A percentile compares a stretch with the other conserved stretches of the same genome.
These are phyloP conservation scores for Rosa chinensis DNA, from an alignment of 306 rosid species.

Conservation along the genomic window DNA sequence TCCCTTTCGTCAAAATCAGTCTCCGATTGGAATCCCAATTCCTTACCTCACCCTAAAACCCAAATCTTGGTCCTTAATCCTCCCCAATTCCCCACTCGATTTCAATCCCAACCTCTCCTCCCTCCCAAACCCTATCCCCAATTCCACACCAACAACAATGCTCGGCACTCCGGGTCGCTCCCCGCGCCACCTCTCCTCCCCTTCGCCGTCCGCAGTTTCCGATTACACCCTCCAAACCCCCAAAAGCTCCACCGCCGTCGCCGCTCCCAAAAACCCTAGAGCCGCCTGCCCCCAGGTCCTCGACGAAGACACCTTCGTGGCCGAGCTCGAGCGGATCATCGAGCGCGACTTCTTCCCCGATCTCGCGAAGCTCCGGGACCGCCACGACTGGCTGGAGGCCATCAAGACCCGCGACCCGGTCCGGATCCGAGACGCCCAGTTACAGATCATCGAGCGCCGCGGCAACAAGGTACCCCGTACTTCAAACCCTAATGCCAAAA, in stretches of 20 bases:
- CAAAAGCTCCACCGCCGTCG: background rate
- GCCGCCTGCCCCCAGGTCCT: conserved; percentile 51
- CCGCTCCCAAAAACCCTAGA: conserved; percentile 20
- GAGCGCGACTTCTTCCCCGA: conserved; percentile 98
- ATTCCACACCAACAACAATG: conserved; percentile 33
- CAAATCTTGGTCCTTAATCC: background rate
- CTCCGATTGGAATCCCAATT: background rate
- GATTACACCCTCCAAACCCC: conserved; percentile 32
- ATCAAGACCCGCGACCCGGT: conserved; percentile 74
- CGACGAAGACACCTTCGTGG: conserved; percentile 84
- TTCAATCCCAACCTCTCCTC: background rate
- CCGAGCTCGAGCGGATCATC: conserved; percentile 84
- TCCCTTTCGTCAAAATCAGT: background rate
- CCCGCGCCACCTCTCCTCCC: conserved; percentile 82
- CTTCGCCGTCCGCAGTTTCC: conserved; percentile 55
- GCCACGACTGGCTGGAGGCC: conserved; percentile 95
- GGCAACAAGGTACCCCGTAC: conserved; percentile 41
- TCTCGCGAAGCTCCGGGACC: conserved; percentile 90
- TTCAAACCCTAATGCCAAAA: conserved; percentile 45
- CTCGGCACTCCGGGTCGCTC: conserved; percentile 95
- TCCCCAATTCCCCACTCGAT: background rate
- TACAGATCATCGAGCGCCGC: conserved; percentile 92
- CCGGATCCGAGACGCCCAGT: conserved; percentile 84
- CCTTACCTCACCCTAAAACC: conserved; percentile 5
- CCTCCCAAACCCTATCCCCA: conserved; percentile 10